These are phyloP conservation scores for Rhizopus delemar DNA, from an alignment of 371 early-diverging fungal species.

Conservation along the genomic window DNA sequence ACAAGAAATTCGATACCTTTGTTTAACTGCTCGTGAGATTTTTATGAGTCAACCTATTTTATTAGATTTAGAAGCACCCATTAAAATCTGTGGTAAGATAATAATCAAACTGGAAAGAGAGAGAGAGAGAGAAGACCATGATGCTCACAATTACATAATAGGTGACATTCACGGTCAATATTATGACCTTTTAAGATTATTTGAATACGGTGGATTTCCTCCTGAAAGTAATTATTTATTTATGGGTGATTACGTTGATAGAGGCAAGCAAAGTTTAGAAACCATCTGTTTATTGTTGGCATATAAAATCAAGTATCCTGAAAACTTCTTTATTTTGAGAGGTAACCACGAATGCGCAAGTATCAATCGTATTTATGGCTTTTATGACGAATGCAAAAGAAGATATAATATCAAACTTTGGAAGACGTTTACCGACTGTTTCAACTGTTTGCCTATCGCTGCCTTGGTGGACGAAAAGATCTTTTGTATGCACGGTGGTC, in stretches of 20 bases:
- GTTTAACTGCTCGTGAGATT: slow-evolving; percentile 83
- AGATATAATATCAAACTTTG: slow-evolving; percentile 93
- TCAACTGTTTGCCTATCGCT: slow-evolving; percentile 97
- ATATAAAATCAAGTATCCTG: slow-evolving; percentile 93
- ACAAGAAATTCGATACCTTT: slow-evolving; percentile 85
- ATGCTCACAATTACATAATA: slow-evolving; percentile 1
- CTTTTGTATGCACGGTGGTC: slow-evolving; percentile 97
- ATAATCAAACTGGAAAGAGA: neutral
- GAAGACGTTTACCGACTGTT: slow-evolving; percentile 97
- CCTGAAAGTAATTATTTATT: slow-evolving; percentile 90
- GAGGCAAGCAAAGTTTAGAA: slow-evolving; percentile 88
- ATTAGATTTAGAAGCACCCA: slow-evolving; percentile 92
- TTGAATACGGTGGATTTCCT: slow-evolving; percentile 92
- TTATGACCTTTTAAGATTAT: slow-evolving; percentile 88
- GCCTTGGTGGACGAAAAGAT: slow-evolving; percentile 96
- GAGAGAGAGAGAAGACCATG: neutral
- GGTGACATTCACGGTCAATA: slow-evolving; percentile 84
- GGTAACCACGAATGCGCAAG: slow-evolving; percentile 95
- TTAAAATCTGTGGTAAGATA: slow-evolving; percentile 82
- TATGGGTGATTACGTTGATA: slow-evolving; percentile 95
- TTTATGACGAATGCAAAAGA: slow-evolving; percentile 98
- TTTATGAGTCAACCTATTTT: slow-evolving; percentile 92
- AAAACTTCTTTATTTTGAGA: slow-evolving; percentile 94
- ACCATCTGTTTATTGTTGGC: slow-evolving; percentile 74
- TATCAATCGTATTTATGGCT: slow-evolving; percentile 97